Base-by-base conservation (phyloP, 768 basidiomycete species). In the Russula virescens region DNA sequence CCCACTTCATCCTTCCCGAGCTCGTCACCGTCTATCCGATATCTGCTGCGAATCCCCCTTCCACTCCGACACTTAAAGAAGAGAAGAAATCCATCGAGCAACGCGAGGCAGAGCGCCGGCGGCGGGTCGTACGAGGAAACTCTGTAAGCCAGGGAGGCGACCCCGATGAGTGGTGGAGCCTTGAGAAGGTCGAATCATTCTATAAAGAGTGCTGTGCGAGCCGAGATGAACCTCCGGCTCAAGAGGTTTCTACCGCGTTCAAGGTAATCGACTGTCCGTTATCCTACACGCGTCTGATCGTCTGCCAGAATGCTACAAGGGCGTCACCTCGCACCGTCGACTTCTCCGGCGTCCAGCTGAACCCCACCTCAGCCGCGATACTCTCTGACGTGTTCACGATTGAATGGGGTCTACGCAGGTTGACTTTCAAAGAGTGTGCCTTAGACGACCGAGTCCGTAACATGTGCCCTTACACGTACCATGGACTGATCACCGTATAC, bases 21-120 rank as follows among this genome's bases (percentile, higher is more conserved):
- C 82, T 97, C 68, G 86, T 84, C 35, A 90, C 89, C 25, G 85
- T 94, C 35, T 98, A 98, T 73, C 94, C 94, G 0, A 95, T 98
- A 72, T 89, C 88, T 28, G 84, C 87, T 1, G 68, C 86, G 18
- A 89, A 89, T 55, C 91, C 96, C 8, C 95, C 95, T 1, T 89
- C 85, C 52, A 90, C 85, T 3, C 86, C 87, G 0, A 81, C 81
- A 2, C 77, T 93, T 55, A 86, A 85, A 73, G 89, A 92, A 63
- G 91, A 95, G 77, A 90, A 89, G 74, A 78, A 80, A 60, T 81
- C 83, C n/a, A 87, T 89, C 45, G 89, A 91, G 74, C 86, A 87
- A 58, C 78, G 81, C 54, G 92, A 94, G 73, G 75, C 77, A 3
- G 87, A 88, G 75, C 76, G 89, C 46, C 75, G 91, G 61, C 76